phyloP scores from a whole-genome alignment of 1,139 yeast species.

The Geotrichum candidum region DNA sequence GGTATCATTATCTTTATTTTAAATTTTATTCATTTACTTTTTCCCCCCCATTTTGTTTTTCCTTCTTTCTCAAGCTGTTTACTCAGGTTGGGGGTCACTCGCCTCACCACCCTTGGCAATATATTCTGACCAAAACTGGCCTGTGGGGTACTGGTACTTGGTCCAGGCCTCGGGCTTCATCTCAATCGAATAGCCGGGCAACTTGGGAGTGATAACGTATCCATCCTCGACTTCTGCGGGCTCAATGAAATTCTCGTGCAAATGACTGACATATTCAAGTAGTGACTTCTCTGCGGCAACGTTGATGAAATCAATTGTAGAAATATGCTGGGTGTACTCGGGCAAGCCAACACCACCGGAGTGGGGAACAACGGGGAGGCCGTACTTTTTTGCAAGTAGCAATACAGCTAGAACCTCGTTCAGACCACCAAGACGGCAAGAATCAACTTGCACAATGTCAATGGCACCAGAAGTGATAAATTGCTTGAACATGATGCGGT shows the following conservation, averaged over 20 bases:
- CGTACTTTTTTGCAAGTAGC: slow-evolving; percentile 37
- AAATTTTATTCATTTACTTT: too few relatives aligned
- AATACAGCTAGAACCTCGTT: slow-evolving; percentile 39
- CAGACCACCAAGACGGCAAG: slow-evolving; percentile 40
- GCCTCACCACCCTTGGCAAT: slow-evolving; percentile 1
- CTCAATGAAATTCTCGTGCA: slow-evolving; percentile 33
- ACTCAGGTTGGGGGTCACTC: not conserved
- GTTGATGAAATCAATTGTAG: slow-evolving; percentile 38
- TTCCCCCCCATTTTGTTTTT: not conserved
- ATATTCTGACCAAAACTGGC: slow-evolving; percentile 33
- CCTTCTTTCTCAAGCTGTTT: not conserved
- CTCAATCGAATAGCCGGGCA: slow-evolving; percentile 39
- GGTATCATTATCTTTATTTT: too few relatives aligned
- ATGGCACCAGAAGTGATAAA: slow-evolving; percentile 36
- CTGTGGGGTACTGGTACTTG: slow-evolving; percentile 35
- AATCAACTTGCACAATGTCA: slow-evolving; percentile 38
- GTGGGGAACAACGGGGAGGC: slow-evolving; percentile 39
- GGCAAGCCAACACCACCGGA: slow-evolving; percentile 42
- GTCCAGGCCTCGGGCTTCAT: slow-evolving; percentile 34
- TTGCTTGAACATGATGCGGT: slow-evolving; percentile 40
- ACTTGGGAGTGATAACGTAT: slow-evolving; percentile 36
- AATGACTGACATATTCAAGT: slow-evolving; percentile 34
- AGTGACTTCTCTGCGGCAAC: slow-evolving; percentile 36
- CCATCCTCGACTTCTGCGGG: slow-evolving; percentile 38
- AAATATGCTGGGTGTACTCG: slow-evolving; percentile 39